Evolutionary conservation across 441 rosid species (phyloP).

Genomic region (Corymbia calophylla): DNA sequence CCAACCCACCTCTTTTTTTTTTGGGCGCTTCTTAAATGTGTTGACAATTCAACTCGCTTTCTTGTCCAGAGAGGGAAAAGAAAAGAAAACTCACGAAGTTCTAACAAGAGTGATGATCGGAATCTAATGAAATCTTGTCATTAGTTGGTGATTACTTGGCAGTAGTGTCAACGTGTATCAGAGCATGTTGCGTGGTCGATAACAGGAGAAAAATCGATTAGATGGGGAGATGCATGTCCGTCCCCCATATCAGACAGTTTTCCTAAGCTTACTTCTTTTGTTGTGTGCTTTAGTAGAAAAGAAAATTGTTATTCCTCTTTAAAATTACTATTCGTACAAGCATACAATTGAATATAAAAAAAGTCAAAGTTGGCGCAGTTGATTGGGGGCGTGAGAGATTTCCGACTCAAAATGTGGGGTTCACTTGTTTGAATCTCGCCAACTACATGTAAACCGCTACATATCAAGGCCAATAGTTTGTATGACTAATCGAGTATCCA

Average conservation of each 20-base stretch:
- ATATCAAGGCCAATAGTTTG: neutral
- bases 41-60: neutral
- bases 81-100: neutral
- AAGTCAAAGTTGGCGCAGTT: neutral
- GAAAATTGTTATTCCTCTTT: neutral
- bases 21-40: neutral
- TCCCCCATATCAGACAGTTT: neutral
- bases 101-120: neutral
- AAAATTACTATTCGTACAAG: neutral
- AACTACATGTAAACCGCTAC: neutral
- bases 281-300: neutral
- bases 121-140: neutral
- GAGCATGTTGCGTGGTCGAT: neutral
- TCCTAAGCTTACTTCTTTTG: neutral
- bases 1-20: neutral
- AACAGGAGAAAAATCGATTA: neutral
- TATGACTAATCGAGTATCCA: neutral
- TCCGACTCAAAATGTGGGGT: neutral
- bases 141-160: neutral
- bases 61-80: neutral
- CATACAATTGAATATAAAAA: neutral
- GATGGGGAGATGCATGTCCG: neutral
- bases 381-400: neutral
- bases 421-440: neutral
- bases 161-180: neutral